These are phyloP conservation scores for Trichoderma atroviride DNA, from an alignment of 2,329 filamentous ascomycete species.

Conservation along the genomic window DNA sequence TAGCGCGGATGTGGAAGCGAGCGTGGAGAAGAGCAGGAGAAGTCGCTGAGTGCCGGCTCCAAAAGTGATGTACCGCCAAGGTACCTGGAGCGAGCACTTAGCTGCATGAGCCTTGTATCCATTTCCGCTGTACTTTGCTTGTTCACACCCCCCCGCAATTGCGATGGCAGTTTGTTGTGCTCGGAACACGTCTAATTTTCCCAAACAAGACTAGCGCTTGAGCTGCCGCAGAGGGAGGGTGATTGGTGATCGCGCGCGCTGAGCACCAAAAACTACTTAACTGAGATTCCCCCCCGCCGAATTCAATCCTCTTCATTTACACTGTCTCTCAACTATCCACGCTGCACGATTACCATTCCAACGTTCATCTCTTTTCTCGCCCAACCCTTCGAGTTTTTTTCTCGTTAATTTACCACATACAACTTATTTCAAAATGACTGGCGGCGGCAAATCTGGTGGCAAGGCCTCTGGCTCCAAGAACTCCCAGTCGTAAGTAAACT, in stretches of 20 bases:
- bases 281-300: constrained; percentile 51
- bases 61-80: constrained; percentile 4
- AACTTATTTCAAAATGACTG: constrained; percentile 27
- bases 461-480: constrained; percentile 99
- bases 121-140: neutral
- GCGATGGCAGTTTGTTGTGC: constrained; percentile 34
- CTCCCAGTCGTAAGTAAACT: constrained; percentile 87
- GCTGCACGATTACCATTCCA: constrained; percentile 42
- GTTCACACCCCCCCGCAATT: constrained; percentile 9
- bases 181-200: constrained; percentile 37
- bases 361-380: constrained; percentile 29
- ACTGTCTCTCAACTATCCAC: constrained; percentile 41
- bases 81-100: constrained; percentile 22
- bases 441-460: constrained; percentile 99
- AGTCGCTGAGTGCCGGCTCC: neutral
- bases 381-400: constrained; percentile 22
- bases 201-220: constrained; percentile 30
- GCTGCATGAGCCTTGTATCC: constrained; percentile 11
- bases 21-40: constrained; percentile 12
- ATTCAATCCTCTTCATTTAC: constrained; percentile 40
- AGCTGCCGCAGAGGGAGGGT: constrained; percentile 37
- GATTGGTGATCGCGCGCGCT: constrained; percentile 53
- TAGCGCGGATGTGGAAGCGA: neutral
- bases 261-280: constrained; percentile 62
- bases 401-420: constrained; percentile 2